Evolutionary conservation across 176 grass and related monocot species (phyloP).

Genomic region (Areca catechu): DNA sequence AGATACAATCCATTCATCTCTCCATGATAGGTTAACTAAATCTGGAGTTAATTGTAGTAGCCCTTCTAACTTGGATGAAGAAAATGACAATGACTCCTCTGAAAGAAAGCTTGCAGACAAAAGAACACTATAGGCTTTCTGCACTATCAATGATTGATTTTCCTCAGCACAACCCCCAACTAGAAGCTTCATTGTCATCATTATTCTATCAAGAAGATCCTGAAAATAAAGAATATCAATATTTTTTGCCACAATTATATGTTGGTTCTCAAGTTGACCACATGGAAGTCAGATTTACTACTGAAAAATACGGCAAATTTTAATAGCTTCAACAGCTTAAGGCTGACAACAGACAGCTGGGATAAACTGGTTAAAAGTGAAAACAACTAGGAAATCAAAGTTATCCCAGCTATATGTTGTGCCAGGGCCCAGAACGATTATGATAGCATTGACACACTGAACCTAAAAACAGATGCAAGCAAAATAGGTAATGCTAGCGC

Average conservation of each 20-base stretch:
- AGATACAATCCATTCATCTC: slow-evolving; percentile 47
- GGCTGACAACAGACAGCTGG: too few species aligned
- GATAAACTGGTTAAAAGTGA: too few species aligned
- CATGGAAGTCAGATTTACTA: too few species aligned
- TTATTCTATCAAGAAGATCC: slow-evolving; percentile 58
- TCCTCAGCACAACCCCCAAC: slow-evolving; percentile 53
- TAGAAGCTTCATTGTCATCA: slow-evolving; percentile 76
- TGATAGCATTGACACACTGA: too few species aligned
- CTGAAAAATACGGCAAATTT: too few species aligned
- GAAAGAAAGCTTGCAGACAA: slow-evolving; percentile 30
- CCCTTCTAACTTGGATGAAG: slow-evolving; percentile 28
- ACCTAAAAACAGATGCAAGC: too few species aligned
- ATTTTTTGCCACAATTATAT: slow-evolving; percentile 27
- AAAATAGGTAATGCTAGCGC: too few species aligned
- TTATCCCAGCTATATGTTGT: too few species aligned
- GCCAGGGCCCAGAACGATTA: too few species aligned
- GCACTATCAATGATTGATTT: slow-evolving; percentile 63
- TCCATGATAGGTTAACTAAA: slow-evolving; percentile 9
- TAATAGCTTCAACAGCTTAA: too few species aligned
- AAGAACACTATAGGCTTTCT: slow-evolving; percentile 58
- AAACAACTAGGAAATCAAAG: too few species aligned
- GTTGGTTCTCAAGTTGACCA: neutral
- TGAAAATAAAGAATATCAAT: slow-evolving; percentile 27
- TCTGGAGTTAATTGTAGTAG: slow-evolving; percentile 20
- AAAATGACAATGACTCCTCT: slow-evolving; percentile 24